Evolutionary conservation across 768 basidiomycete genomes (phyloP).

Genomic region (Suillus sp.): DNA sequence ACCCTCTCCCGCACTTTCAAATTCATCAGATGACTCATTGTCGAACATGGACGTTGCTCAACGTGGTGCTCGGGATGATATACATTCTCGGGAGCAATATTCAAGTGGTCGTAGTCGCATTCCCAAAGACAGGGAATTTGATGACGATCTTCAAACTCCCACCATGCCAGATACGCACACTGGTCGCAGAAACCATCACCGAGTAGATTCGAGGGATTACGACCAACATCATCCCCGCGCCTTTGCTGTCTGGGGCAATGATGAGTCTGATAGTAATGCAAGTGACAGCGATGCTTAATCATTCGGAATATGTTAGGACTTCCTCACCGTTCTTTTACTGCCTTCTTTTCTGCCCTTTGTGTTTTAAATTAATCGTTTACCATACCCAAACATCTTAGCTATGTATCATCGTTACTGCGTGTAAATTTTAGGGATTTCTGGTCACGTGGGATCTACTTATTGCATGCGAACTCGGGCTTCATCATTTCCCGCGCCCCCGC

Average conservation of each 20-base stretch:
- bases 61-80: constrained; percentile 55
- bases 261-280: constrained; percentile 84
- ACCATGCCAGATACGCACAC: constrained; percentile 44
- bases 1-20: constrained; percentile 40
- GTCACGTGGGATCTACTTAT: not conserved
- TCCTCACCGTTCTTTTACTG: not conserved
- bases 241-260: constrained; percentile 87
- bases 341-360: not conserved
- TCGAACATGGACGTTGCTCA: constrained; percentile 40
- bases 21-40: constrained; percentile 42
- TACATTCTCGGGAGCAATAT: constrained; percentile 40
- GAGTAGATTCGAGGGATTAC: constrained; percentile 21
- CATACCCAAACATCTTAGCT: constrained; percentile 1
- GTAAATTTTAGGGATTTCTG: not conserved
- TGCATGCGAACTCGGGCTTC: too few relatives aligned
- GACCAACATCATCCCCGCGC: constrained; percentile 47
- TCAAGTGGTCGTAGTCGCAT: constrained; percentile 56
- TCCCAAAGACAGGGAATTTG: constrained; percentile 59
- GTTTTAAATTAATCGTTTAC: constrained; percentile 1
- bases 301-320: not conserved
- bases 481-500: not conserved
- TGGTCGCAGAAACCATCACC: constrained; percentile 20
- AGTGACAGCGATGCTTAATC: constrained; percentile 63
- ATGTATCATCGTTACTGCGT: constrained; percentile 4
- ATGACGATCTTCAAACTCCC: constrained; percentile 63